A percentile compares a stretch with the other conserved stretches of the same genome.
Evolutionary conservation across 2,329 filamentous ascomycete species (phyloP).

Genomic region (Botryotinia globosa): DNA sequence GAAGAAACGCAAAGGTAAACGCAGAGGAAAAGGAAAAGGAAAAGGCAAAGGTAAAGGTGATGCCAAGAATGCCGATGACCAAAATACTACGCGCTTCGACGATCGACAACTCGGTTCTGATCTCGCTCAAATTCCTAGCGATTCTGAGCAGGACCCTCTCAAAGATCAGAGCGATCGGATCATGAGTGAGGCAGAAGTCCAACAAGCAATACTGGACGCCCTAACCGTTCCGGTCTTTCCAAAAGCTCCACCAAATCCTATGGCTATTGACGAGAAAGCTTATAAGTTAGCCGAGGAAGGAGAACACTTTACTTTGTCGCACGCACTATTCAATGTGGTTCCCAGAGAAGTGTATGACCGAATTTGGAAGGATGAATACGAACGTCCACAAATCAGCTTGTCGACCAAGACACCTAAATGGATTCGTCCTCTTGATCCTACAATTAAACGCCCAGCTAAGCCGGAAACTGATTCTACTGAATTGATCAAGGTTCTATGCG

Average conservation of each 20-base stretch:
- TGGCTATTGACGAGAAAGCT: background rate
- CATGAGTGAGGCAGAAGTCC: background rate
- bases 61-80: background rate
- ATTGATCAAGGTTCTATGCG: conserved; percentile 1
- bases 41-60: background rate
- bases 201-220: background rate
- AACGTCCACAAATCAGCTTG: conserved; percentile 8
- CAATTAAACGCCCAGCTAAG: background rate
- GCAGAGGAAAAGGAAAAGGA: background rate
- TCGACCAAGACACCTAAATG: background rate
- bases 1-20: background rate
- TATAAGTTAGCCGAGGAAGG: background rate
- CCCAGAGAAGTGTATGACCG: conserved; percentile 1
- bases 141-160: background rate
- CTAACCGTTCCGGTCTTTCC: background rate
- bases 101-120: conserved; percentile 1
- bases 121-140: background rate
- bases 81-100: background rate
- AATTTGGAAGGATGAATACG: conserved; percentile 7
- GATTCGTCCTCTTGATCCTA: conserved; percentile 4
- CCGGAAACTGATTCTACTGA: background rate
- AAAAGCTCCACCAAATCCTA: background rate
- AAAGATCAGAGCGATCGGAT: background rate
- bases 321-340: background rate
- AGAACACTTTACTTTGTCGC: background rate